Base-by-base conservation (phyloP, 352 stramenopile species). In the Phytophthora melonis region DNA sequence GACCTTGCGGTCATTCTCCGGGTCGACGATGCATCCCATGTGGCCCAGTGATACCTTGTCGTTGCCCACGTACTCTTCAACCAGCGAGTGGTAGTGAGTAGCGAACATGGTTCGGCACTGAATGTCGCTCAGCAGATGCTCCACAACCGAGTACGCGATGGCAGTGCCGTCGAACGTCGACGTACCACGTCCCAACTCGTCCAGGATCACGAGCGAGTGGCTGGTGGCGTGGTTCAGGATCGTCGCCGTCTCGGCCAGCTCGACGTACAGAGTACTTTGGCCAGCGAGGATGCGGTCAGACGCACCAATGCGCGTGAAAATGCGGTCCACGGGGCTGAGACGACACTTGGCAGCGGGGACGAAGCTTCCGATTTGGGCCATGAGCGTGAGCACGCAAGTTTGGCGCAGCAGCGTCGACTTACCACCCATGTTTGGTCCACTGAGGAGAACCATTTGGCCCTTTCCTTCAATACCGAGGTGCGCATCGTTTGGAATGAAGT, bases 191-290 rank as follows among this genome's bases (percentile, higher is more conserved):
- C 98, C 98, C 70, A 99, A 88, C 74, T 99, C 98, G 75, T 99
- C 98, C 34, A 99, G 77, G 66, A 99, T 98, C 41, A 99, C 96
- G 5, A 99, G 86, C 34, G 97, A 99, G 74, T 96, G 91, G 39
- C 86, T 80, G 16, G 95, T 99, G 5, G 98, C 98, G 68, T 98
- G 92, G 54, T 98, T 90, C 11, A 99, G 84, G 32, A 99, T 99
- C 50, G 97, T 97, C 19, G 98, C 96, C 21, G 98, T 99, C 83
- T 99, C 98, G 0, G 97, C 92, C 16, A 99, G 81, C 84, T 99
- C 98, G 0, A 99, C 98, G 77, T 98, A 99, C 58, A 99, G 99
- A n/a, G 98, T 99, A 80, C 95, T 99, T 72, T 99, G 97, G 1
- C 98, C 98, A 8, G 97, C 88, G 34, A 99, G 88, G 62, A 99